These are phyloP conservation scores for Panaeolus cyanescens DNA, from an alignment of 768 basidiomycete species.

Conservation along the genomic window DNA sequence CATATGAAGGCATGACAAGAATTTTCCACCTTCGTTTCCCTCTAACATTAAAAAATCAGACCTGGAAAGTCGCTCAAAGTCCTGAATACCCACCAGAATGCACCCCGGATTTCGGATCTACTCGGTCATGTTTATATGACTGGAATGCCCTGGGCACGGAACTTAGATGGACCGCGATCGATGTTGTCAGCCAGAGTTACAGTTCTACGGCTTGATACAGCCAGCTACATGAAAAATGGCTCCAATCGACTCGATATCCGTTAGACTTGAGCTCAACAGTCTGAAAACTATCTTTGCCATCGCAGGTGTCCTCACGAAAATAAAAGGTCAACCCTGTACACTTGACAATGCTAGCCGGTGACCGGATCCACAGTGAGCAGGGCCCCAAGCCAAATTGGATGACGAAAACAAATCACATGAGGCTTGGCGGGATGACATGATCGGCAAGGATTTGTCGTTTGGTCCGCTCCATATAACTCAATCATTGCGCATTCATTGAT, in stretches of 20 bases:
- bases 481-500: not conserved
- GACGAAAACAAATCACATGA: constrained; percentile 2
- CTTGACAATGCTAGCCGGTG: not conserved
- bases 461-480: not conserved
- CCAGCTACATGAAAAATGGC: too few species aligned
- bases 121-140: not conserved
- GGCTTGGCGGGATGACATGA: not conserved
- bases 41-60: not conserved
- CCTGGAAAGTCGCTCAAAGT: not conserved
- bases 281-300: not conserved
- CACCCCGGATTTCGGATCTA: constrained; percentile 1
- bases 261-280: too few species aligned
- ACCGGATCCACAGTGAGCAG: not conserved
- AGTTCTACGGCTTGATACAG: not conserved
- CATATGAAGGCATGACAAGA: not conserved
- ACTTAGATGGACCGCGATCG: not conserved
- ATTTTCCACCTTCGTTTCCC: not conserved
- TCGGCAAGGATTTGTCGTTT: not conserved
- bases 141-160: not conserved
- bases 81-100: not conserved
- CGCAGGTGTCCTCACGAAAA: not conserved
- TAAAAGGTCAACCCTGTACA: not conserved
- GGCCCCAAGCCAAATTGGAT: not conserved
- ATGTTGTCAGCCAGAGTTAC: not conserved
- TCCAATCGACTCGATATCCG: too few species aligned